Evolutionary conservation across 2,329 filamentous ascomycete species (phyloP).

Genomic region (Gyromitra esculenta): DNA sequence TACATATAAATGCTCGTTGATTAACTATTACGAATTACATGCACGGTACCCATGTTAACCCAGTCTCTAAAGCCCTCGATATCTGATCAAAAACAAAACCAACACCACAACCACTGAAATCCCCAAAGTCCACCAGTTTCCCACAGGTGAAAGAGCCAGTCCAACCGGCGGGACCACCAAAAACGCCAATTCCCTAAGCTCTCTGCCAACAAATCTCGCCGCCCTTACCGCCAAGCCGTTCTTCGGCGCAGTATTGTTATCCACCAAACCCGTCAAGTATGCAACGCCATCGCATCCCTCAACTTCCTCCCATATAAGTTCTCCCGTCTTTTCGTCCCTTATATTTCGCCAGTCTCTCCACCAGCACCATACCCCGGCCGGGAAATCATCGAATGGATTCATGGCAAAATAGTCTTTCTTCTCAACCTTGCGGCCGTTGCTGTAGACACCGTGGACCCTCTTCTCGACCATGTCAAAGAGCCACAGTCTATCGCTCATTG

Average conservation of each 20-base stretch:
- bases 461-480: conserved; percentile 58
- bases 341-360: conserved; percentile 54
- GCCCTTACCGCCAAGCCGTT: neutral
- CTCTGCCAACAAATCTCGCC: conserved; percentile 5
- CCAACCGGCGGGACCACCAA: conserved; percentile 15
- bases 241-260: conserved; percentile 25
- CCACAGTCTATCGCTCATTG: conserved; percentile 58
- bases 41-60: neutral
- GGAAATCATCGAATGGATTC: conserved; percentile 57
- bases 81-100: conserved; percentile 34
- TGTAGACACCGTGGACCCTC: conserved; percentile 56
- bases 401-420: conserved; percentile 56
- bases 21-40: conserved; percentile 40
- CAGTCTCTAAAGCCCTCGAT: neutral
- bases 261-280: conserved; percentile 51
- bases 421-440: conserved; percentile 56
- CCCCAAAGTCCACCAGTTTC: conserved; percentile 20
- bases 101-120: conserved; percentile 22
- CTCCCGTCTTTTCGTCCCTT: conserved; percentile 41
- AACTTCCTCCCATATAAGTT: conserved; percentile 48
- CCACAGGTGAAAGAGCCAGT: conserved; percentile 5
- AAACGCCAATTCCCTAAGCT: conserved; percentile 21
- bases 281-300: conserved; percentile 43
- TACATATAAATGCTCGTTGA: neutral
- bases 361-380: conserved; percentile 58